Evolutionary conservation across 2,329 filamentous ascomycete genomes (phyloP), one percentile per base, ranked within the genome.

Genomic region (Botrytis medusae): DNA sequence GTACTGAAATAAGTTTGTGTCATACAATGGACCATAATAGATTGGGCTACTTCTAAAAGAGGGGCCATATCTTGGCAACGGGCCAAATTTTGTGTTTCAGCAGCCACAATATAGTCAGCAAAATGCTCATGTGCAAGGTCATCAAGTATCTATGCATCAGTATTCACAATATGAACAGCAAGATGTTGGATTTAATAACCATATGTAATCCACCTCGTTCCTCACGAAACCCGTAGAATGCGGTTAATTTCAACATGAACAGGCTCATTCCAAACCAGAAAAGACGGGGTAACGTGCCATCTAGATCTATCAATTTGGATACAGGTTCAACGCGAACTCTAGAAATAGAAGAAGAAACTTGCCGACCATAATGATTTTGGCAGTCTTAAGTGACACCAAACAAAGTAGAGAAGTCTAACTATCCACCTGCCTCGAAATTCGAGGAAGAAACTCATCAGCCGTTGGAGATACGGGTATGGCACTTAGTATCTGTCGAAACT

Each of bases 301-400:
- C n/a, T 34, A 20, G 8, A 59, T 32, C 16, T 2, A 1, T 32
- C 10, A 3, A 20, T 20, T 32, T 16, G 16, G 16, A 34, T 20
- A 10, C 1, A 20, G 1, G 7, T 32, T 59, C 29, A 32, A 20
- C 5, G 16, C 0, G 7, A 22, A 18, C n/a, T 2, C 6, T 32
- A 14, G 22, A 34, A 6, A 32, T 5, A 22, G n/a, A 57, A 57
- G 14, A 16, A 16, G 16, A 48, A 1, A 10, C 12, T 25, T 25
- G 9, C 22, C 22, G 9, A 12, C 4, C 22, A 9, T 48, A 10
- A 48, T 12, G 10, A 10, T 48, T 48, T 25, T 48, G 29, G 57
- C 5, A 60, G 57, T 22, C 29, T 32, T 29, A 34, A 32, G 20
- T 32, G 57, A 34, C 29, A 59, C 9, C 18, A 22, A 34, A 34